These are phyloP conservation scores for Podosphaera xanthii DNA, from an alignment of 2,329 filamentous ascomycete species.

Conservation along the genomic window DNA sequence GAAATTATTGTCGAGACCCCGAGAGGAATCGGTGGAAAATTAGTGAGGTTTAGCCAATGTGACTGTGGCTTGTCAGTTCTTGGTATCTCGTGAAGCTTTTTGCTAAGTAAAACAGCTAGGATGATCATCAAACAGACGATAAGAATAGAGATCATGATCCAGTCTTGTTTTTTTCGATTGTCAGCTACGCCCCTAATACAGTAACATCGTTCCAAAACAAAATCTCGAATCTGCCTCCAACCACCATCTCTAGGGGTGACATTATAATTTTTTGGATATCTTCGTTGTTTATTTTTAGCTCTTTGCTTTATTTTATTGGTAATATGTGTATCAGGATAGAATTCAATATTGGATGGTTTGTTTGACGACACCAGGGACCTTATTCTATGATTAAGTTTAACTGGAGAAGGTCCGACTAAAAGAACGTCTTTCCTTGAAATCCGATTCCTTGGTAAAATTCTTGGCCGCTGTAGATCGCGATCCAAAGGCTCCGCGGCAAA, in stretches of 20 bases:
- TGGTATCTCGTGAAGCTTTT: slow-evolving; percentile 24
- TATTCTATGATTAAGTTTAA: too few species aligned
- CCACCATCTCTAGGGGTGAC: slow-evolving; percentile 32
- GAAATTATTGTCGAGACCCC: slow-evolving; percentile 61
- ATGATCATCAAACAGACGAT: slow-evolving; percentile 31
- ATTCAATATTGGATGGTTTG: too few species aligned
- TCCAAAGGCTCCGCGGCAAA: too few species aligned
- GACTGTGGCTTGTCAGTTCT: slow-evolving; percentile 20
- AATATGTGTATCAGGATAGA: neutral
- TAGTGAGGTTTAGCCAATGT: slow-evolving; percentile 64
- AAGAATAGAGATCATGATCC: slow-evolving; percentile 28
- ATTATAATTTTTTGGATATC: slow-evolving; percentile 42
- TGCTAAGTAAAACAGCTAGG: slow-evolving; percentile 32
- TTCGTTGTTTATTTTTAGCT: slow-evolving; percentile 23
- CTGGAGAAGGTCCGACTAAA: too few species aligned
- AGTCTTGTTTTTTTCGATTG: slow-evolving; percentile 36
- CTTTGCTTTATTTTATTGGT: slow-evolving; percentile 7
- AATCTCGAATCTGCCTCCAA: slow-evolving; percentile 42
- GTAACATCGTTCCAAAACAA: slow-evolving; percentile 38
- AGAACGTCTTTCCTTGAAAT: too few species aligned
- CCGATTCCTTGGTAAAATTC: too few species aligned
- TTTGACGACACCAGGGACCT: too few species aligned
- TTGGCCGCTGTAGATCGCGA: too few species aligned
- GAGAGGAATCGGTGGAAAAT: slow-evolving; percentile 68
- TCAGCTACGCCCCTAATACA: slow-evolving; percentile 40